A percentile compares a stretch with the other conserved stretches of the same genome.
Evolutionary conservation across 2,329 filamentous ascomycete species (phyloP).

Genomic region (Verticillium albo-atrum): DNA sequence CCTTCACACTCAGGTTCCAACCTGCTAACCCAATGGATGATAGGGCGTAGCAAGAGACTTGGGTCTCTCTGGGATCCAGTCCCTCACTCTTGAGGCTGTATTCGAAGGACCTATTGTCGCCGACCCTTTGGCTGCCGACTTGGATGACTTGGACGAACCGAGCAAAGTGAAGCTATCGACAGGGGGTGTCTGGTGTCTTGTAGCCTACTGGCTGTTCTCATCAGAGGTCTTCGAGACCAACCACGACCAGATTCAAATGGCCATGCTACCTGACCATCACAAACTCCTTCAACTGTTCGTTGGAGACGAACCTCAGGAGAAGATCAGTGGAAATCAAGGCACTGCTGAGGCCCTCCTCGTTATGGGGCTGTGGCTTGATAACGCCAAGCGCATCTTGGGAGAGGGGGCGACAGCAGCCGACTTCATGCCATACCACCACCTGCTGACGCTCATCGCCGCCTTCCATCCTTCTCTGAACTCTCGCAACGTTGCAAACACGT

Average conservation of each 20-base stretch:
- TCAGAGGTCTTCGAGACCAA: slow-evolving; percentile 56
- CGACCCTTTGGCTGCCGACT: slow-evolving; percentile 41
- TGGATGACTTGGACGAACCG: slow-evolving; percentile 40
- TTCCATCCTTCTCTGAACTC: slow-evolving; percentile 52
- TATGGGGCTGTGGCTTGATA: slow-evolving; percentile 55
- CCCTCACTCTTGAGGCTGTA: slow-evolving; percentile 40
- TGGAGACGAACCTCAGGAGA: slow-evolving; percentile 40
- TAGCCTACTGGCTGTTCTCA: slow-evolving; percentile 60
- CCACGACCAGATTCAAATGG: slow-evolving; percentile 45
- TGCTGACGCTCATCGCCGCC: slow-evolving; percentile 51
- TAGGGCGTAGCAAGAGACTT: slow-evolving; percentile 61
- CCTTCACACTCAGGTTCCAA: neutral
- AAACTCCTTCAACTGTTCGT: slow-evolving; percentile 50
- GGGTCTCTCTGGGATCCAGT: slow-evolving; percentile 37
- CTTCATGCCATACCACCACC: slow-evolving; percentile 58
- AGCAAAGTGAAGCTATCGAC: slow-evolving; percentile 54
- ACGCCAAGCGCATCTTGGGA: slow-evolving; percentile 38
- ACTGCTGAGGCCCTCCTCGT: slow-evolving; percentile 56
- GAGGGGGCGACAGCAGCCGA: slow-evolving; percentile 25
- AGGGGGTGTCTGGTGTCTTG: slow-evolving; percentile 53
- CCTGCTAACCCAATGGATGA: slow-evolving; percentile 7
- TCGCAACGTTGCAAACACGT: slow-evolving; percentile 48
- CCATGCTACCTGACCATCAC: slow-evolving; percentile 58
- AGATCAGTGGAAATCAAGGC: slow-evolving; percentile 46
- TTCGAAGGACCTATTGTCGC: slow-evolving; percentile 33